These are phyloP conservation scores for Leccinum incarnatum DNA, from an alignment of 768 basidiomycete genomes.

Conservation along the genomic window DNA sequence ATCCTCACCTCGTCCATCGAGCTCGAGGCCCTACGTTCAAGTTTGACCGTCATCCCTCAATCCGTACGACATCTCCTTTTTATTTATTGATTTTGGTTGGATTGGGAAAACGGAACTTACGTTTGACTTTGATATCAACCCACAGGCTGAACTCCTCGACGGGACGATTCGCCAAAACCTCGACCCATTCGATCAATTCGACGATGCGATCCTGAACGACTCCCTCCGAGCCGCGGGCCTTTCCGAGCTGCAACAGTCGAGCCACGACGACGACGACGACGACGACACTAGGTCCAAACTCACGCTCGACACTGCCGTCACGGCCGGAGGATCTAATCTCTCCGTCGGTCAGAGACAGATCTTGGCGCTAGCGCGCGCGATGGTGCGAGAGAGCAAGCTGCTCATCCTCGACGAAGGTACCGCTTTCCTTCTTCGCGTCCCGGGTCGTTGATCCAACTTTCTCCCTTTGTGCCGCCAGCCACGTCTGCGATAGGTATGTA, in stretches of 20 bases:
- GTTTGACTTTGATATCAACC: background rate
- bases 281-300: constrained; percentile 14
- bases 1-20: constrained; percentile 47
- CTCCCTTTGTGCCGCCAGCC: background rate
- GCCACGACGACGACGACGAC: background rate
- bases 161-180: constrained; percentile 47
- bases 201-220: constrained; percentile 42
- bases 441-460: background rate
- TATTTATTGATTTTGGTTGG: too few species aligned
- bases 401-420: constrained; percentile 44
- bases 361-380: constrained; percentile 40
- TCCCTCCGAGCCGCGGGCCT: constrained; percentile 42
- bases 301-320: constrained; percentile 44
- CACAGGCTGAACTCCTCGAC: constrained; percentile 34
- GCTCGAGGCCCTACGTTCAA: constrained; percentile 52
- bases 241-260: constrained; percentile 24
- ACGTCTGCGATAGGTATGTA: constrained; percentile 13
- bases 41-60: constrained; percentile 60
- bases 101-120: background rate
- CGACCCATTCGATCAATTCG: constrained; percentile 49
- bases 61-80: background rate
- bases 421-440: background rate
- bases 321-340: constrained; percentile 36
- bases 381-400: constrained; percentile 43
- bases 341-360: constrained; percentile 50